These are phyloP conservation scores for Ophiostoma sp. DNA, from an alignment of 2,329 filamentous ascomycete species.

Conservation along the genomic window DNA sequence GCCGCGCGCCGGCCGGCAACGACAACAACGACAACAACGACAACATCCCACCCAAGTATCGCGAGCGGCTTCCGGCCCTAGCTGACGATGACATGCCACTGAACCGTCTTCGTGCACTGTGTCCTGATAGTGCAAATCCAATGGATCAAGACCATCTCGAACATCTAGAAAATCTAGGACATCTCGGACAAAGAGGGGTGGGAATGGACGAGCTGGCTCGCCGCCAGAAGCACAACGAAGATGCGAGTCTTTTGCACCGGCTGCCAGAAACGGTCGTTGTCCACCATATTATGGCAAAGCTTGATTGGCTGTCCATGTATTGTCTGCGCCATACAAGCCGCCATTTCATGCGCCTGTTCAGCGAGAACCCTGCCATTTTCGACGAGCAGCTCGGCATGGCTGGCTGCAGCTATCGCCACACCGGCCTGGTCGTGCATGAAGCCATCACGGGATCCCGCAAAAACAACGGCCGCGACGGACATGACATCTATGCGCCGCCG, in stretches of 20 bases:
- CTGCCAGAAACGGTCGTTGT: not conserved
- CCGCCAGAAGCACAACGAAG: not conserved
- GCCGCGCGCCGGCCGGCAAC: too few species aligned
- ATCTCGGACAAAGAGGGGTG: not conserved
- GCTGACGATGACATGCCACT: not conserved
- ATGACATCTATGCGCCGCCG: not conserved
- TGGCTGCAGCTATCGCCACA: not conserved
- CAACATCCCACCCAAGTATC: not conserved
- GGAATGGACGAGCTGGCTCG: not conserved
- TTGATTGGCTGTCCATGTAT: not conserved
- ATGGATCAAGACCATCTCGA: not conserved
- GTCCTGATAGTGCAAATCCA: not conserved
- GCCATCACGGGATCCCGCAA: not conserved
- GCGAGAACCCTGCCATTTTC: not conserved
- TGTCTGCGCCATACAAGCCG: not conserved
- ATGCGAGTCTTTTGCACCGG: not conserved
- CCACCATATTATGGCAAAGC: not conserved
- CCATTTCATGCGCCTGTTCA: not conserved
- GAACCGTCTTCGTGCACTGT: not conserved
- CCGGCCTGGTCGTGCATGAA: not conserved
- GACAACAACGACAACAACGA: not conserved
- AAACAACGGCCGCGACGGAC: not conserved
- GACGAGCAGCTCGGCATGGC: not conserved
- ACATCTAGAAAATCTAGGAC: not conserved
- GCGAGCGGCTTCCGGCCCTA: not conserved